Base-by-base conservation (phyloP, 345 rosid genomes). In the Gossypium australe region DNA sequence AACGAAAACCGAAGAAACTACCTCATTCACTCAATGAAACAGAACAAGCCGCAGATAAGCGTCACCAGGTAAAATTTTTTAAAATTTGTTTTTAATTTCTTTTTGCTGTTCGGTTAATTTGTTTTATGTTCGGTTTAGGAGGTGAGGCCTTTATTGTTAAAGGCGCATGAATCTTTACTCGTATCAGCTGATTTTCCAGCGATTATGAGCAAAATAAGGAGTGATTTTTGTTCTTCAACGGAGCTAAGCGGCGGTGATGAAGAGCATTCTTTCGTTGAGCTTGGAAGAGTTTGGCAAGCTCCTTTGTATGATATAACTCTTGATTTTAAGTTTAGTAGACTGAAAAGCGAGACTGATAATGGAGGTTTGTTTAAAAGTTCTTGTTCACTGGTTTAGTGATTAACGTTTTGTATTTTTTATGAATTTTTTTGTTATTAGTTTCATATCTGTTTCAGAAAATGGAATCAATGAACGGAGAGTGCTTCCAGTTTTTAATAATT, bases 41-140 rank as follows among this genome's bases (percentile, higher is more conserved):
- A 75, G 98, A 92, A 80, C 79, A 49, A 70, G 90, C 81, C 61
- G 94, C 89, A 43, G 79, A 85, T 70, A 85, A 74, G 66, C 97
- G 94, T 65, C 94, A 90, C 81, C 92, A 82, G 91, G 95, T 82
- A 82, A 67, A 75, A 48, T 2, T 38, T 38, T 63, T 3, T 1
- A 5, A 20, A 25, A 12, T 1, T 43, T 63, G 67, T 63, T 4
- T 10, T 44, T 24, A 9, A 34, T 70, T 10, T 53, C 12, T 22
- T 11, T 58, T 53, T 2, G n/a, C 22, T 6, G 7, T 34, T 34
- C 41, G 41, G 41, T 34, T 34, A 34, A 34, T 34, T 34, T 34
- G 7, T 55, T 57, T 20, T 20, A 11, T 44, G 27, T 73, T 74
- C 58, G 53, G 20, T 13, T 60, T 69, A 92, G 94, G 86, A 80